A percentile compares a stretch with the other conserved stretches of the same genome.
phyloP scores from a whole-genome alignment of 768 basidiomycete species.

The Termitomyces sp. region DNA sequence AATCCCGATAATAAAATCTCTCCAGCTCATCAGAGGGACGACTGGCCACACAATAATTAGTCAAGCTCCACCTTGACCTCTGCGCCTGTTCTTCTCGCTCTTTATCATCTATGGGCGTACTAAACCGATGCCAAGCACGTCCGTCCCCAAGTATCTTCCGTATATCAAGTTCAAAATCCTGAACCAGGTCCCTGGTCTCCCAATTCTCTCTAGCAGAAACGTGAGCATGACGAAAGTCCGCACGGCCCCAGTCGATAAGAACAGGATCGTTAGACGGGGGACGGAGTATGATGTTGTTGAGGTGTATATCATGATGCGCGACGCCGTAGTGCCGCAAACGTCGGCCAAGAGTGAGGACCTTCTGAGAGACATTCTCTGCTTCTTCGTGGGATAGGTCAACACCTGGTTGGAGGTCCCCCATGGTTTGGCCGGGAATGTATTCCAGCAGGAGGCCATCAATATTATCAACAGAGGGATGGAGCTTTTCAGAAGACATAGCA shows the following conservation, averaged over 20 bases:
- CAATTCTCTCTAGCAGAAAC: background rate
- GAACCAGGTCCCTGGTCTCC: background rate
- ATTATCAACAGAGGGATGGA: background rate
- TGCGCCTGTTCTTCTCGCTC: background rate
- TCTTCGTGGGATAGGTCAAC: background rate
- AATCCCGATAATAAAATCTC: background rate
- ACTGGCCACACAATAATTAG: background rate
- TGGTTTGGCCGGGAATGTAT: background rate
- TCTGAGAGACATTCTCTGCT: background rate
- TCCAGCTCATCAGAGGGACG: background rate
- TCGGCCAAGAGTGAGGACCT: background rate
- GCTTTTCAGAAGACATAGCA: background rate
- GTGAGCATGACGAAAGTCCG: background rate
- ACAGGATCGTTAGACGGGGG: background rate
- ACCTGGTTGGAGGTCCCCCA: background rate
- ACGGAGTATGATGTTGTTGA: background rate
- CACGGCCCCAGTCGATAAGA: background rate
- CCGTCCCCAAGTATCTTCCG: background rate
- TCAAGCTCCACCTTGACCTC: background rate
- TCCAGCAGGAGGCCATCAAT: background rate
- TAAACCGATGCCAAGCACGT: background rate
- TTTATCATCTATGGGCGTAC: background rate
- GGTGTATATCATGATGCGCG: background rate
- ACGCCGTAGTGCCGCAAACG: background rate
- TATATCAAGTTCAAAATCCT: background rate